Evolutionary conservation across 1,139 yeast genomes (phyloP).

Genomic region (Suhomyces coccinellae): DNA sequence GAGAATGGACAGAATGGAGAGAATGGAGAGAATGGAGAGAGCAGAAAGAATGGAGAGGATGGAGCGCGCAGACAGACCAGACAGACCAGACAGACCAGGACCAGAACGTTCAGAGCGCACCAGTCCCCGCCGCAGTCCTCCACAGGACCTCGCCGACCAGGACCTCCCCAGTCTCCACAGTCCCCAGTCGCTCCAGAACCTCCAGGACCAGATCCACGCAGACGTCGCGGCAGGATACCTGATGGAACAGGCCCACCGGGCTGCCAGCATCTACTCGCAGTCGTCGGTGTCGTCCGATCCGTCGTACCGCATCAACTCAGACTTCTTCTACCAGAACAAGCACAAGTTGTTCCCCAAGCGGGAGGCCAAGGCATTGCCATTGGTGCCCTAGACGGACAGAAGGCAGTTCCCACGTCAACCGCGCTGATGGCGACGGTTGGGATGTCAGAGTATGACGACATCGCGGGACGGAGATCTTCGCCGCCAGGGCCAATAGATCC

Average conservation of each 20-base stretch:
- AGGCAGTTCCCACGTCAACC: slow-evolving; percentile 1
- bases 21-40: background rate
- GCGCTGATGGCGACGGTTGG: background rate
- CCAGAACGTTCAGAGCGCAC: background rate
- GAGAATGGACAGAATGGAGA: slow-evolving; percentile 2
- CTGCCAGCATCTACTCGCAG: background rate
- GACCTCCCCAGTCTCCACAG: slow-evolving; percentile 1
- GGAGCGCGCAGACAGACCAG: too few species aligned
- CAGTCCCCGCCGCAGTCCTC: background rate
- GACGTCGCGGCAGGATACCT: background rate
- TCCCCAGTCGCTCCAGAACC: slow-evolving; percentile 1
- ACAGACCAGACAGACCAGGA: too few species aligned
- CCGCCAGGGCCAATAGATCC: too few species aligned
- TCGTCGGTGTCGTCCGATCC: slow-evolving; percentile 1
- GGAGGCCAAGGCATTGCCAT: slow-evolving; percentile 9
- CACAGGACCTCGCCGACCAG: background rate
- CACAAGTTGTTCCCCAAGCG: slow-evolving; percentile 13
- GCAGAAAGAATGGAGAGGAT: too few species aligned
- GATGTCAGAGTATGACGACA: too few species aligned
- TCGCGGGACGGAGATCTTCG: too few species aligned
- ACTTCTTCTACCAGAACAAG: slow-evolving; percentile 14
- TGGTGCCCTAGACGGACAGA: slow-evolving; percentile 5
- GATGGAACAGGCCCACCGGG: background rate
- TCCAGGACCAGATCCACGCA: background rate
- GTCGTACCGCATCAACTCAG: slow-evolving; percentile 12